phyloP scores from a whole-genome alignment of 1,284 basidiomycete species.

The Cryptococcus sp. region DNA sequence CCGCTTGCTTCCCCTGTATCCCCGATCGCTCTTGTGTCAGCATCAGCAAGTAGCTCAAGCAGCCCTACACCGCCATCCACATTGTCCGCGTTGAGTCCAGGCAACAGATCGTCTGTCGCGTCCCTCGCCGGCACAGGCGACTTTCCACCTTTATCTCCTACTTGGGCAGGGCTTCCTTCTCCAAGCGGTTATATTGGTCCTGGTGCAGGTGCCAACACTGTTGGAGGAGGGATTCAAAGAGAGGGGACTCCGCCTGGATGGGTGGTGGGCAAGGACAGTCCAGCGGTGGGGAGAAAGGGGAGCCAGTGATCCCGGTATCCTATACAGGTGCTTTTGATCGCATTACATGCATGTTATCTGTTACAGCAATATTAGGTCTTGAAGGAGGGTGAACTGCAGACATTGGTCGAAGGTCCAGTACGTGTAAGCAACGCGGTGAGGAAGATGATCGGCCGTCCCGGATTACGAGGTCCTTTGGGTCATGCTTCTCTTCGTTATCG shows the following conservation, averaged over 20 bases:
- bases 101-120: not conserved
- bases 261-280: not conserved
- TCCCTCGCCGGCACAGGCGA: not conserved
- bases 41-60: not conserved
- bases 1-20: not conserved
- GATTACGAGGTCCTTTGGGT: too few species aligned
- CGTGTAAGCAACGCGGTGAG: too few species aligned
- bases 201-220: not conserved
- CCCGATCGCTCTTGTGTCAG: not conserved
- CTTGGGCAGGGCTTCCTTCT: slow-evolving; percentile 2
- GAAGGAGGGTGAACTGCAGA: too few species aligned
- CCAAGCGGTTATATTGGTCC: not conserved
- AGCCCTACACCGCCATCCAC: not conserved
- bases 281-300: not conserved
- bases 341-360: too few species aligned
- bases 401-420: too few species aligned
- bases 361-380: too few species aligned
- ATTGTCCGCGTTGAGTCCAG: not conserved
- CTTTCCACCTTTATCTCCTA: slow-evolving; percentile 13
- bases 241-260: slow-evolving; percentile 9
- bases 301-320: not conserved
- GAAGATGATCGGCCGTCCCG: too few species aligned
- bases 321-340: too few species aligned
- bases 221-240: slow-evolving; percentile 1
- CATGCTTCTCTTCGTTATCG: too few species aligned